phyloP scores from a whole-genome alignment of 192 early-diverging fungal species.

The Dimargaris xerosporica region DNA sequence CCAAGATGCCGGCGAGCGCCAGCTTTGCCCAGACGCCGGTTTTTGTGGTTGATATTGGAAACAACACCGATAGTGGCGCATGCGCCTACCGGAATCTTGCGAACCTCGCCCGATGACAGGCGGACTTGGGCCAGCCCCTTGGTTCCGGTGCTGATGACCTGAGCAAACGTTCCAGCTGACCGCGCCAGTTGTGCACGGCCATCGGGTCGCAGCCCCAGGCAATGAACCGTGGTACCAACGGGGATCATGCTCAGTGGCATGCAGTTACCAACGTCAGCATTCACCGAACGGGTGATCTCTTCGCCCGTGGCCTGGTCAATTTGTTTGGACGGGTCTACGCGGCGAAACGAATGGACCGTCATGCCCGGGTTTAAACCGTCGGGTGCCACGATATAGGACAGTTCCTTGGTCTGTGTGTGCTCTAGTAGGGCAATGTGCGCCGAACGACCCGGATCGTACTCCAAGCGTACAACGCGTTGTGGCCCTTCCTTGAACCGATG shows the following conservation, averaged over 20 bases:
- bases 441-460: slow-evolving; percentile 86
- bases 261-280: slow-evolving; percentile 75
- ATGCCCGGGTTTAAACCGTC: slow-evolving; percentile 58
- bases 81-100: slow-evolving; percentile 66
- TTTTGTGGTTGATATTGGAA: slow-evolving; percentile 81
- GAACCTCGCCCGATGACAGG: slow-evolving; percentile 73
- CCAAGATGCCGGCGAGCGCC: slow-evolving; percentile 69
- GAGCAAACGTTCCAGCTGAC: slow-evolving; percentile 75
- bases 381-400: slow-evolving; percentile 78
- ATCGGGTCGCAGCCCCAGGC: slow-evolving; percentile 60
- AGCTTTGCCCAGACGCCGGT: slow-evolving; percentile 75
- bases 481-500: slow-evolving; percentile 51
- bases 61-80: slow-evolving; percentile 83
- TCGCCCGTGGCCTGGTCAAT: slow-evolving; percentile 15
- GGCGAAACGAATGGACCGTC: slow-evolving; percentile 47
- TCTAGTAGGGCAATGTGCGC: slow-evolving; percentile 76
- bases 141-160: slow-evolving; percentile 60
- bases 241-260: slow-evolving; percentile 81
- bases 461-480: slow-evolving; percentile 74
- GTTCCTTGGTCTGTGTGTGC: slow-evolving; percentile 55
- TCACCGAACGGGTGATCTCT: slow-evolving; percentile 24
- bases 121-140: slow-evolving; percentile 72
- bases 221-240: slow-evolving; percentile 78
- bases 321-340: slow-evolving; percentile 22
- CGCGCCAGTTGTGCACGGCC: slow-evolving; percentile 66